phyloP scores from a whole-genome alignment of 2,329 filamentous ascomycete species.

The Aspergillus sp. region DNA sequence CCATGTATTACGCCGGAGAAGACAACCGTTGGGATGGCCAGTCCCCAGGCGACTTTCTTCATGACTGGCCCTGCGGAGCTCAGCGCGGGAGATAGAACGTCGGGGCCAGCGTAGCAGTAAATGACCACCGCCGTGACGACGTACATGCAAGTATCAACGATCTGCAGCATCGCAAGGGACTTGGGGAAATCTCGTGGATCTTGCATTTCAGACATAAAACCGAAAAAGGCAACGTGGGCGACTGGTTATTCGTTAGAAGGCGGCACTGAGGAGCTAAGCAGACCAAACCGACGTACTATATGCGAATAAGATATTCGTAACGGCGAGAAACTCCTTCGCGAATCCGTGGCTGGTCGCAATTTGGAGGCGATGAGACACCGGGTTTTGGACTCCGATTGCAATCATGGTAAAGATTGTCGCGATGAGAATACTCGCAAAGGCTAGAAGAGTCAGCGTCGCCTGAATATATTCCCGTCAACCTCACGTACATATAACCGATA shows the following conservation, averaged over 20 bases:
- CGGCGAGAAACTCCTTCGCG: conserved; percentile 57
- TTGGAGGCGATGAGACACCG: conserved; percentile 29
- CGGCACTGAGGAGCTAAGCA: not conserved
- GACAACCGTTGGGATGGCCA: conserved; percentile 68
- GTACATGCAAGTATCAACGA: conserved; percentile 62
- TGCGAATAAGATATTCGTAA: conserved; percentile 69
- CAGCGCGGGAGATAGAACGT: conserved; percentile 65
- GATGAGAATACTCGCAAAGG: conserved; percentile 62
- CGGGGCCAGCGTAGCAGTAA: conserved; percentile 63
- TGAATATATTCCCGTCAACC: conserved; percentile 20
- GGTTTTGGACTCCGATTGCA: conserved; percentile 57
- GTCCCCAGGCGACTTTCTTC: conserved; percentile 64
- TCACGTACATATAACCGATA: conserved; percentile 56
- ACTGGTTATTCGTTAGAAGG: conserved; percentile 13
- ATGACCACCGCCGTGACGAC: conserved; percentile 65
- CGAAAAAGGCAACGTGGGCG: conserved; percentile 66
- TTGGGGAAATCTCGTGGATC: conserved; percentile 61
- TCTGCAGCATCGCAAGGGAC: conserved; percentile 62
- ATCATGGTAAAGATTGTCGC: conserved; percentile 68
- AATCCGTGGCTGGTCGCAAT: conserved; percentile 46
- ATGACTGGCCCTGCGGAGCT: conserved; percentile 58
- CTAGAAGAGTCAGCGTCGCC: conserved; percentile 25
- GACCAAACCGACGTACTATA: conserved; percentile 46
- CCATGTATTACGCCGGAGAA: conserved; percentile 69
- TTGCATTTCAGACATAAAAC: conserved; percentile 64